Percentiles rank a stretch among this genome's conserved stretches.
Evolutionary conservation across 345 rosid genomes (phyloP).

Genomic region (Nasturtium officinale): DNA sequence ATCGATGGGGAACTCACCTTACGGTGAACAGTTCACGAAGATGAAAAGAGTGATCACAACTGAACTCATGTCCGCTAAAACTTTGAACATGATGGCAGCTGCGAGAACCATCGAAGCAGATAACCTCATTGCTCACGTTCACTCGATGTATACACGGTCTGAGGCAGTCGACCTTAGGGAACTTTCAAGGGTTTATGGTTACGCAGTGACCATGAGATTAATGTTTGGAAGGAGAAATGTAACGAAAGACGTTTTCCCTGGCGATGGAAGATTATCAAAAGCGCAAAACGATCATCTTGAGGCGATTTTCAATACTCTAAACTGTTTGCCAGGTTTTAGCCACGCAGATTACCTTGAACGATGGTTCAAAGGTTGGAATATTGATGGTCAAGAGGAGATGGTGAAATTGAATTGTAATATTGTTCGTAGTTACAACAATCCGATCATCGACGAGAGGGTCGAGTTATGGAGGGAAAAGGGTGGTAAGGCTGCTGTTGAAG

Average conservation of each 20-base stretch:
- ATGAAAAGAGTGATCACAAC: constrained; percentile 48
- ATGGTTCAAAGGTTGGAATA: constrained; percentile 40
- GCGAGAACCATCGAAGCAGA: constrained; percentile 54
- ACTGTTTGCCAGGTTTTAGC: constrained; percentile 28
- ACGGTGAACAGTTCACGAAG: constrained; percentile 50
- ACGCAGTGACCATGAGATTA: constrained; percentile 39
- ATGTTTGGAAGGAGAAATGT: constrained; percentile 36
- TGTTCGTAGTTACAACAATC: constrained; percentile 46
- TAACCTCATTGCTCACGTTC: constrained; percentile 46
- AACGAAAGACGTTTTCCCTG: not conserved
- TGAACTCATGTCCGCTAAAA: constrained; percentile 35
- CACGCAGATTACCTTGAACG: constrained; percentile 16
- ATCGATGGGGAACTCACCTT: constrained; percentile 24
- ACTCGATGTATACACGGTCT: constrained; percentile 40
- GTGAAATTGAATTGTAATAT: not conserved
- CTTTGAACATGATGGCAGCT: constrained; percentile 36
- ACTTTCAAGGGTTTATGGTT: constrained; percentile 36
- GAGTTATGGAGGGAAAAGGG: constrained; percentile 37
- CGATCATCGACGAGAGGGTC: constrained; percentile 44
- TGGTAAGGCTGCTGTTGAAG: constrained; percentile 38
- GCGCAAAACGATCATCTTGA: constrained; percentile 34
- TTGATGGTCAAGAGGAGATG: constrained; percentile 49
- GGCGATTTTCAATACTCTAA: constrained; percentile 26
- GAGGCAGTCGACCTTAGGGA: constrained; percentile 30
- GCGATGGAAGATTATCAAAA: constrained; percentile 32